phyloP scores from a whole-genome alignment of 148 eudicot genomes.

The Fagopyrum tataricum region DNA sequence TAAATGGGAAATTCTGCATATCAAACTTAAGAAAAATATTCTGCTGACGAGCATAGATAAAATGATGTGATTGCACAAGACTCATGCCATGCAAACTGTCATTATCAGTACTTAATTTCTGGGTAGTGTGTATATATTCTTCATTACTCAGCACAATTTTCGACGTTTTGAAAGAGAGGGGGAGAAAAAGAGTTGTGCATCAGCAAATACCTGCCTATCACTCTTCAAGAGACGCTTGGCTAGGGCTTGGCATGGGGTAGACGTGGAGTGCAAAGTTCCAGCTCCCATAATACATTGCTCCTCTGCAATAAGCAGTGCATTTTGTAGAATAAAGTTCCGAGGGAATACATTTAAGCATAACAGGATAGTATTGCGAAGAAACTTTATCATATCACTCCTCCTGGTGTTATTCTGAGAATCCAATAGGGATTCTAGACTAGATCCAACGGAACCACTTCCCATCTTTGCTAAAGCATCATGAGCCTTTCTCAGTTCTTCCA shows the following conservation, averaged over 20 bases:
- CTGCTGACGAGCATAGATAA: not conserved
- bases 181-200: not conserved
- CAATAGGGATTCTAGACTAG: conserved; percentile 42
- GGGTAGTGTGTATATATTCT: not conserved
- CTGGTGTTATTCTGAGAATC: conserved; percentile 32
- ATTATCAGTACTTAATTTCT: not conserved
- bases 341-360: conserved; percentile 64
- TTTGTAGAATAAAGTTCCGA: conserved; percentile 61
- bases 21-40: not conserved
- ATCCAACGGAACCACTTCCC: conserved; percentile 25
- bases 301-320: conserved; percentile 77
- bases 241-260: conserved; percentile 75
- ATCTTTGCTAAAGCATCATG: conserved; percentile 26
- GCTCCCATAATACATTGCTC: conserved; percentile 47
- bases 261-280: conserved; percentile 30
- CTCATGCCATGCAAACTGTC: not conserved
- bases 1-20: not conserved
- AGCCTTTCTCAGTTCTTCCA: conserved; percentile 41
- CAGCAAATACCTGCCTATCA: conserved; percentile 72
- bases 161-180: not conserved
- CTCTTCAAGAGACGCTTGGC: conserved; percentile 78
- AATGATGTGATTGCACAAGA: not conserved
- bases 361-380: conserved; percentile 69
- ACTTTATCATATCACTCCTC: conserved; percentile 62
- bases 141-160: not conserved